Percentiles rank a stretch among this genome's conserved stretches.
phyloP scores from a whole-genome alignment of 2,329 filamentous ascomycete species.

The Cercospora canescens region DNA sequence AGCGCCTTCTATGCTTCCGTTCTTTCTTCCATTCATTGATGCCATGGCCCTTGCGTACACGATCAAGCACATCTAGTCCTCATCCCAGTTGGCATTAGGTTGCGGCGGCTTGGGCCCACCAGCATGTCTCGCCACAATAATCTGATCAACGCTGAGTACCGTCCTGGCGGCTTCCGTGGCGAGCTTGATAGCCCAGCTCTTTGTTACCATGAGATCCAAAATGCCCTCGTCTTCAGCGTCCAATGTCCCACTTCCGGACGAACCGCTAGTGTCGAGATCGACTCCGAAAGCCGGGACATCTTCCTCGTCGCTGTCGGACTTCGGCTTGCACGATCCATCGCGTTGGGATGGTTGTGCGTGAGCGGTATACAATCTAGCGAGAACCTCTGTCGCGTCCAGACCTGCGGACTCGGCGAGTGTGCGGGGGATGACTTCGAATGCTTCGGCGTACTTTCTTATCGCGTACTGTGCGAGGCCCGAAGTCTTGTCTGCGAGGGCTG shows the following conservation, averaged over 20 bases:
- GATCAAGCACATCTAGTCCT: conserved; percentile 46
- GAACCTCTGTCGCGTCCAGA: conserved; percentile 93
- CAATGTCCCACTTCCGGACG: conserved; percentile 79
- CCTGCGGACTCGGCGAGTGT: conserved; percentile 93
- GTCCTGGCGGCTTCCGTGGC: conserved; percentile 94
- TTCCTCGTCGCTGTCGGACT: conserved; percentile 58
- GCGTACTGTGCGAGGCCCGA: conserved; percentile 92
- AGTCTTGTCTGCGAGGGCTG: conserved; percentile 86
- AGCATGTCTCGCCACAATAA: conserved; percentile 96
- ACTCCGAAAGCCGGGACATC: conserved; percentile 90
- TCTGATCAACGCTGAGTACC: conserved; percentile 94
- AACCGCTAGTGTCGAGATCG: conserved; percentile 86
- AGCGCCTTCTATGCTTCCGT: background rate
- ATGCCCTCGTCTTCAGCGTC: conserved; percentile 88
- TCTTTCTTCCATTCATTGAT: background rate
- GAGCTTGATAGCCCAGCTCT: conserved; percentile 96
- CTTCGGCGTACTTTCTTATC: conserved; percentile 96
- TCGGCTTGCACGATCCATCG: conserved; percentile 6
- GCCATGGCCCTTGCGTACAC: background rate
- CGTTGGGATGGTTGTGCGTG: conserved; percentile 51
- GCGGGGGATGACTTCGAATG: conserved; percentile 94
- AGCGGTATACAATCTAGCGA: conserved; percentile 88
- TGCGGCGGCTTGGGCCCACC: conserved; percentile 96
- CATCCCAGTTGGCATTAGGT: conserved; percentile 80
- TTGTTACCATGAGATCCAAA: conserved; percentile 85